Evolutionary conservation across 208 protist species (phyloP), one percentile per base, ranked within the genome.

Genomic region (Strigomonas culicis): DNA sequence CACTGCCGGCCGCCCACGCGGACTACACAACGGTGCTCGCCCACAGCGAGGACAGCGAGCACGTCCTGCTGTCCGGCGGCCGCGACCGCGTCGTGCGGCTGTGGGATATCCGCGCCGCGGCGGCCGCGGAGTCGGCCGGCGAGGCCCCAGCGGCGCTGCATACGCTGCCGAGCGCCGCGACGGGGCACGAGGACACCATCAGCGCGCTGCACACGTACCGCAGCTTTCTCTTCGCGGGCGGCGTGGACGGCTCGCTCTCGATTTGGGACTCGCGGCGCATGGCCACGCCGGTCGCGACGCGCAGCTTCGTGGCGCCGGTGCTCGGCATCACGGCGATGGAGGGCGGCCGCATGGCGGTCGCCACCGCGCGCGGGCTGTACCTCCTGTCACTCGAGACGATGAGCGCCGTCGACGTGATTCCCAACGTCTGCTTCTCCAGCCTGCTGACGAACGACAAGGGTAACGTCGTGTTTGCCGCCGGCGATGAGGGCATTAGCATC

Each of bases 211-310:
- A 76, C 34, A 63, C 75, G 3, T 62, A 73, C 11, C 67, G 75
- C n/a, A 86, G 82, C 61, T 63, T 72, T 36, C 63, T 95, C 36
- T 53, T 88, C 19, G 82, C 86, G 1, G 76, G 73, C 11, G 76
- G 75, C 3, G 58, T 95, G 47, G 85, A 92, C 61, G 90, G 90
- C 19, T 76, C 70, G 11, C 61, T 92, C 47, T 43, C 70, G 7
- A 32, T 93, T 36, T 95, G 86, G 84, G 90, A 95, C 59, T 43
- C 72, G 17, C 90, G 90, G 17, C 57, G 58, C n/a, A 73, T 90
- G 66, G 68, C 50, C 21, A 55, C 39, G 21, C 81, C 86, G 10
- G 51, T 82, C 31, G 50, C 59, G 53, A 75, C 66, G 11, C 72
- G 73, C 28, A 46, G 63, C 17, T 78, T 93, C 21, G 28, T 21